These are phyloP conservation scores for Exserohilum turcica DNA, from an alignment of 2,329 filamentous ascomycete species.

Conservation along the genomic window DNA sequence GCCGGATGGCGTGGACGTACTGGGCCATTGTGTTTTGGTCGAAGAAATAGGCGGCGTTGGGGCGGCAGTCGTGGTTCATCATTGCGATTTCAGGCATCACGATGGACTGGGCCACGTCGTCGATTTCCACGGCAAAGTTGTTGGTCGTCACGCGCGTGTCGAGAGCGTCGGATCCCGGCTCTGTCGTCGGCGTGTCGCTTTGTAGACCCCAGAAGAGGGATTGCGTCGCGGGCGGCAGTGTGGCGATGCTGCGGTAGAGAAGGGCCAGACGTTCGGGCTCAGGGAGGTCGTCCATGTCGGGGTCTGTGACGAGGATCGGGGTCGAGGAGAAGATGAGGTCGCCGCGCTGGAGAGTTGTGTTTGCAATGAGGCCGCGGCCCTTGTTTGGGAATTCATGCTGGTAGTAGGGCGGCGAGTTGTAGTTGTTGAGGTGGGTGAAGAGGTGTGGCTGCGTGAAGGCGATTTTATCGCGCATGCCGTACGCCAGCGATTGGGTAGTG, in stretches of 20 bases:
- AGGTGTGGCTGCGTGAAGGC: constrained; percentile 33
- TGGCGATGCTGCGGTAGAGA: constrained; percentile 33
- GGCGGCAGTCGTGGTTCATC: constrained; percentile 46
- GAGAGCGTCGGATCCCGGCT: constrained; percentile 36
- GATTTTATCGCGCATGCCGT: constrained; percentile 35
- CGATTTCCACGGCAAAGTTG: constrained; percentile 39
- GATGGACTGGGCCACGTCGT: constrained; percentile 30
- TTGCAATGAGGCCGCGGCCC: constrained; percentile 42
- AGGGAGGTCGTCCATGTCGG: constrained; percentile 30
- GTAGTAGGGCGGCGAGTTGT: constrained; percentile 35
- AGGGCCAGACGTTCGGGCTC: constrained; percentile 34
- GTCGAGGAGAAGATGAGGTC: constrained; percentile 44
- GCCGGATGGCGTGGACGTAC: constrained; percentile 47
- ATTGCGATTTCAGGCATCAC: constrained; percentile 45
- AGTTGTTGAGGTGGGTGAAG: constrained; percentile 28
- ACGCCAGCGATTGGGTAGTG: constrained; percentile 32
- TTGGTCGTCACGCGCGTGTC: constrained; percentile 46
- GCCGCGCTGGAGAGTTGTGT: constrained; percentile 42
- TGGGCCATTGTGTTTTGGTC: constrained; percentile 48
- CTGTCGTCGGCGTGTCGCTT: constrained; percentile 21
- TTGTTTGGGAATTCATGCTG: constrained; percentile 40
- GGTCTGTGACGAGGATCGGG: constrained; percentile 38
- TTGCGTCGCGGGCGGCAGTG: constrained; percentile 27
- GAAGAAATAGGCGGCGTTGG: constrained; percentile 50
- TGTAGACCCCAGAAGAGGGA: constrained; percentile 37